Percentiles rank a stretch among this genome's conserved stretches.
These are phyloP conservation scores for Ziziphus jujuba DNA, from an alignment of 306 rosid species.

Conservation along the genomic window DNA sequence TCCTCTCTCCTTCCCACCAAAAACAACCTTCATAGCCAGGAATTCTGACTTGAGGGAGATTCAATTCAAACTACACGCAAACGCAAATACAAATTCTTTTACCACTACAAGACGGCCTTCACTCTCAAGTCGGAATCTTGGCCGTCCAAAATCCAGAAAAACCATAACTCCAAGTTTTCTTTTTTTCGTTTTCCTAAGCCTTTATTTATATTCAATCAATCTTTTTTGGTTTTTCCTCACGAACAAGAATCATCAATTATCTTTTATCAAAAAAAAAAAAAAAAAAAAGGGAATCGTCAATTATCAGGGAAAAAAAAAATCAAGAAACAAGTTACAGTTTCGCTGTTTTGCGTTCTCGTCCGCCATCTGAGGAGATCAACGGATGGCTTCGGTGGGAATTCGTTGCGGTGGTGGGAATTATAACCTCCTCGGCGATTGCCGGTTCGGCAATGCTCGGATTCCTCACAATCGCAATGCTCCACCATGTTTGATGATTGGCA, in stretches of 20 bases:
- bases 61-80: no score
- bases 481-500: conserved; percentile 11
- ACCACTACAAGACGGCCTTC: no score
- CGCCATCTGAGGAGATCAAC: background rate
- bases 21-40: no score
- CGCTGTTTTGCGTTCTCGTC: background rate
- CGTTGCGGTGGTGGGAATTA: conserved; percentile 38
- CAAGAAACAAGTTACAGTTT: no score
- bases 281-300: no score
- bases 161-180: background rate
- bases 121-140: background rate
- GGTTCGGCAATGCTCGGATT: background rate
- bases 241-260: no score
- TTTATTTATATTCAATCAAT: background rate
- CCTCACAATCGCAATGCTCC: conserved; percentile 8
- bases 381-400: conserved; percentile 44
- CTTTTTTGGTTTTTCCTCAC: background rate
- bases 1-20: background rate
- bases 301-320: no score
- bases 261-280: no score
- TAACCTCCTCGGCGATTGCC: background rate
- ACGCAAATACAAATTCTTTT: no score
- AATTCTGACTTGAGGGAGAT: no score
- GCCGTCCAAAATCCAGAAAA: background rate
- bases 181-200: background rate